These are phyloP conservation scores for Sphenostylis stenocarpa DNA, from an alignment of 306 rosid species.

Conservation along the genomic window DNA sequence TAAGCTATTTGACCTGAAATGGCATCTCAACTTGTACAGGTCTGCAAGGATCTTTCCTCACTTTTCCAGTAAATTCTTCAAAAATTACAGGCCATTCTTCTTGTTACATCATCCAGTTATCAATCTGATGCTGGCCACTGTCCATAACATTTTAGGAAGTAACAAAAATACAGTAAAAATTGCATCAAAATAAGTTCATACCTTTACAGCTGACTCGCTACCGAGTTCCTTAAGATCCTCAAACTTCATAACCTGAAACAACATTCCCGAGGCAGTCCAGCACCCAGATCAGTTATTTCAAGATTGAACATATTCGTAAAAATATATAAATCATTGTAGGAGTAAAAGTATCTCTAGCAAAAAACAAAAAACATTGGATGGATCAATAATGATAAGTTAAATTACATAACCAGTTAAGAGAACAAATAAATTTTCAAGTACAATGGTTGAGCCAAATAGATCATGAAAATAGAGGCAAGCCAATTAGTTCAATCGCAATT, in stretches of 20 bases:
- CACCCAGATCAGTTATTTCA: conserved; percentile 21
- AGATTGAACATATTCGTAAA: conserved; percentile 14
- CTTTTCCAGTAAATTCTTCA: background rate
- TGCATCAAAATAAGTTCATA: conserved; percentile 29
- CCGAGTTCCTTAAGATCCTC: conserved; percentile 97
- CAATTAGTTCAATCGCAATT: background rate
- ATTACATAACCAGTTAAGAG: background rate
- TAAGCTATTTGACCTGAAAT: background rate
- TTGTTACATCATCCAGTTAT: background rate
- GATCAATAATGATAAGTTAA: background rate
- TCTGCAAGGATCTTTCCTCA: background rate
- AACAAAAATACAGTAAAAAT: conserved; percentile 1
- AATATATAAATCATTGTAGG: background rate
- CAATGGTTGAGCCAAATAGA: background rate
- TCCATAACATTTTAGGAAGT: background rate
- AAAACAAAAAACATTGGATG: background rate
- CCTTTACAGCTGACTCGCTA: conserved; percentile 88
- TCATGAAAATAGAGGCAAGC: conserved; percentile 2
- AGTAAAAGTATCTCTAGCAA: background rate
- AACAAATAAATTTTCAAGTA: conserved; percentile 15
- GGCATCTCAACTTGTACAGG: background rate
- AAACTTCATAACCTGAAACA: conserved; percentile 87
- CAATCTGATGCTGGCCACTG: background rate
- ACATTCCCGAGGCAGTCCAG: conserved; percentile 24
- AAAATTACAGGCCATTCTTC: background rate